Conservation (phyloP, 345 rosid species). For the Trapa bicornis region DNA sequence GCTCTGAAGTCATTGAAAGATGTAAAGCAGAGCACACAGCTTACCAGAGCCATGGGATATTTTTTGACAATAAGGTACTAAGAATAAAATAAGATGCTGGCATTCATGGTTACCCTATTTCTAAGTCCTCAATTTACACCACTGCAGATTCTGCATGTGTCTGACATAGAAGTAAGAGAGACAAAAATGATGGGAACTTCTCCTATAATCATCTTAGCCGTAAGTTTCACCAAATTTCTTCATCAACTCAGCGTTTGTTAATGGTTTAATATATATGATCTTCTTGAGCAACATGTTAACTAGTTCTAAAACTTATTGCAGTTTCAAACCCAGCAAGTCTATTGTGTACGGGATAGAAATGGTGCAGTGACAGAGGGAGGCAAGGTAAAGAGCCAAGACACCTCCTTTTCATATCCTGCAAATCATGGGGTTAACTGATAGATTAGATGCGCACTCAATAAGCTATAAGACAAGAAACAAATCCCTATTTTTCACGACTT, state of each 20-base stretch:
- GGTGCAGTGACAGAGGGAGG: constrained; percentile 84
- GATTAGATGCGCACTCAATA: background rate
- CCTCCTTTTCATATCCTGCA: background rate
- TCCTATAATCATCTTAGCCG: constrained; percentile 65
- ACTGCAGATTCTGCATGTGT: constrained; percentile 72
- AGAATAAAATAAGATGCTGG: background rate
- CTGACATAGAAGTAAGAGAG: constrained; percentile 76
- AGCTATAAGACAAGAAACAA: background rate
- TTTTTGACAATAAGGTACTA: constrained; percentile 74
- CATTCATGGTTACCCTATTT: background rate
- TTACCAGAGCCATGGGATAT: constrained; percentile 47
- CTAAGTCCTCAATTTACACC: background rate
- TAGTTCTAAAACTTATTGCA: constrained; percentile 12
- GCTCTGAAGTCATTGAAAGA: constrained; percentile 62
- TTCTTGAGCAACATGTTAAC: background rate
- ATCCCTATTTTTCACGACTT: no score
- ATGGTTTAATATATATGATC: background rate
- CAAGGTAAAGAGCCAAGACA: constrained; percentile 30
- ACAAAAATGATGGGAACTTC: constrained; percentile 88
- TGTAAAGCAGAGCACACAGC: constrained; percentile 70
- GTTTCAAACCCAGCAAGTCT: constrained; percentile 85
- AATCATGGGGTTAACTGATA: background rate
- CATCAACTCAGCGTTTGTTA: background rate
- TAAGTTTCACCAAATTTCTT: constrained; percentile 15
- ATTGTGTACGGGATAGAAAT: constrained; percentile 59